phyloP scores from a whole-genome alignment of 192 early-diverging fungal species.

The Gryganskiella cystojenkinii region DNA sequence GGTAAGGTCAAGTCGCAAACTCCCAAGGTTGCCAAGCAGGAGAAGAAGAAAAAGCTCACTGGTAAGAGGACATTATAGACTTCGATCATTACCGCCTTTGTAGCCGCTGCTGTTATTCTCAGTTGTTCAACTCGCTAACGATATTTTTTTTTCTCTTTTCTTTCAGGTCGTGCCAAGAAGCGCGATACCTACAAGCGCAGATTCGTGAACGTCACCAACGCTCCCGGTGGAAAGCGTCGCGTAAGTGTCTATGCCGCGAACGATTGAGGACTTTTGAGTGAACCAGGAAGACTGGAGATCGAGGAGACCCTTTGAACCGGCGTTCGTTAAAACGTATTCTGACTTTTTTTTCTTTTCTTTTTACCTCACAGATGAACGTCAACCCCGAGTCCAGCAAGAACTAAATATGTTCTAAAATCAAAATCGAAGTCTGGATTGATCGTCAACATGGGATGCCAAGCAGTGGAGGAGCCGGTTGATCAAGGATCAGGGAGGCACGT shows the following conservation, averaged over 20 bases:
- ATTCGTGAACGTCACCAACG: conserved; percentile 93
- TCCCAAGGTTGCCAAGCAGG: conserved; percentile 97
- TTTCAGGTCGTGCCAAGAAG: conserved; percentile 92
- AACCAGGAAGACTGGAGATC: no score
- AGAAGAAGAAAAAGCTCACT: conserved; percentile 94
- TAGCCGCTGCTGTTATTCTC: conserved; percentile 12
- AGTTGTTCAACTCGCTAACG: no score
- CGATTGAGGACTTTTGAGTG: no score
- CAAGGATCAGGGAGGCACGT: no score
- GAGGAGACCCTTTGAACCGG: no score
- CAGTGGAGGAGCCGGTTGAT: no score
- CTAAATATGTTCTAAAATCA: conserved; percentile 48
- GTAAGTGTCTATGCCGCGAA: conserved; percentile 67
- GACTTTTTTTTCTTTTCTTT: background rate
- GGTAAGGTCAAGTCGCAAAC: conserved; percentile 99
- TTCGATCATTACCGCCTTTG: background rate
- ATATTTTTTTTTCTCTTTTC: background rate
- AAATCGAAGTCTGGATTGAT: background rate
- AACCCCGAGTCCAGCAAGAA: conserved; percentile 56
- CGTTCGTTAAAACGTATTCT: background rate
- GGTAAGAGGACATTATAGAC: conserved; percentile 21
- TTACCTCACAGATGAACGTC: conserved; percentile 45
- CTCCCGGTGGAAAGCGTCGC: conserved; percentile 91
- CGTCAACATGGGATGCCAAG: no score
- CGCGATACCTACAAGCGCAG: conserved; percentile 96